Percentiles rank a stretch among this genome's conserved stretches.
These are phyloP conservation scores for Fusarium tjaetaba DNA, from an alignment of 2,329 filamentous ascomycete genomes.

Conservation along the genomic window DNA sequence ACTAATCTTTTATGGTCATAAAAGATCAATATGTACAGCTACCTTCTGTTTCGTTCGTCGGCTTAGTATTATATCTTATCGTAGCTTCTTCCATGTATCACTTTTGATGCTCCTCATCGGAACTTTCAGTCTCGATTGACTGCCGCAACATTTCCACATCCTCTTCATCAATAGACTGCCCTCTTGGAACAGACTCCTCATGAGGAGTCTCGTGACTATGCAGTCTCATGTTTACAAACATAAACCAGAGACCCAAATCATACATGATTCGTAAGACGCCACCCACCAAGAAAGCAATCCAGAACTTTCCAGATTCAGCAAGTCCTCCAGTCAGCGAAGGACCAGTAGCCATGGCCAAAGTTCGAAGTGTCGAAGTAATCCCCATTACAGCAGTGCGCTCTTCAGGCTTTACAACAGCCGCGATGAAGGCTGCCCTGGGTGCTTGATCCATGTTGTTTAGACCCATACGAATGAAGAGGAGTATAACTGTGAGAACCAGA, in stretches of 20 bases:
- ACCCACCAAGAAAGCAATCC: constrained; percentile 70
- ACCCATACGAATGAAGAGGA: constrained; percentile 68
- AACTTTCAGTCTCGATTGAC: neutral
- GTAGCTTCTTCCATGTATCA: neutral
- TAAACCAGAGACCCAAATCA: constrained; percentile 66
- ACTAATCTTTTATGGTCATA: rapidly evolving
- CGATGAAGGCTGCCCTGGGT: constrained; percentile 72
- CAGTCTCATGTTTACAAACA: constrained; percentile 68
- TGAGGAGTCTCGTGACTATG: constrained; percentile 53
- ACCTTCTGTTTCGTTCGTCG: rapidly evolving
- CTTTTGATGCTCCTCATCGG: constrained; percentile 4
- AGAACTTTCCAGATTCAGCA: constrained; percentile 63
- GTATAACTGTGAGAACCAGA: constrained; percentile 61
- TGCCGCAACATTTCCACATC: constrained; percentile 10
- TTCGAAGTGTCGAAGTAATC: constrained; percentile 70
- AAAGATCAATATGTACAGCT: neutral
- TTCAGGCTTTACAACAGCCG: constrained; percentile 70
- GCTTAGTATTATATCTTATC: rapidly evolving
- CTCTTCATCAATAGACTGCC: constrained; percentile 24
- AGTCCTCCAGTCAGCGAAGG: constrained; percentile 66
- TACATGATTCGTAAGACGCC: constrained; percentile 64
- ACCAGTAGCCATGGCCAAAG: constrained; percentile 64
- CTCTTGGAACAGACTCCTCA: neutral
- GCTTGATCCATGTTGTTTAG: constrained; percentile 77
- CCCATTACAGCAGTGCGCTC: constrained; percentile 78